phyloP scores from a whole-genome alignment of 768 basidiomycete genomes.

The Panaeolus cyanescens region DNA sequence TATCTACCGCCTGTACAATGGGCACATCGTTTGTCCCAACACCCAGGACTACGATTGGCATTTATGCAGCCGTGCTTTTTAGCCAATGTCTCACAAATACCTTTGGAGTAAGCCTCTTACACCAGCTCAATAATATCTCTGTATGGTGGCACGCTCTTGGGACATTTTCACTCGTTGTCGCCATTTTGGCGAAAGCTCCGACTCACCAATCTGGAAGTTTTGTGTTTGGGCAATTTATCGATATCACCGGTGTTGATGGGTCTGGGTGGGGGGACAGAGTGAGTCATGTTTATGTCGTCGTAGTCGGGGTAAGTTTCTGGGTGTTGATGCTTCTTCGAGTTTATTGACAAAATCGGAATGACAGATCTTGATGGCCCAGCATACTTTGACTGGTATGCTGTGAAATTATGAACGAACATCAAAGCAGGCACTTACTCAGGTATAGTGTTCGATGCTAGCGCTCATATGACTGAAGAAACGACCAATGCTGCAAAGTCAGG shows the following conservation, averaged over 20 bases:
- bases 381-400: constrained; percentile 64
- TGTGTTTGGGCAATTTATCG: constrained; percentile 72
- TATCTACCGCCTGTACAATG: constrained; percentile 64
- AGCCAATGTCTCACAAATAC: constrained; percentile 75
- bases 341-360: not conserved
- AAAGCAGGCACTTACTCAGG: too few relatives aligned
- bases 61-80: constrained; percentile 69
- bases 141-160: constrained; percentile 77
- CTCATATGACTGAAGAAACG: constrained; percentile 83
- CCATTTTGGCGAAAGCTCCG: constrained; percentile 72
- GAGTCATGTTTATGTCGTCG: constrained; percentile 66
- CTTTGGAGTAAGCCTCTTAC: constrained; percentile 67
- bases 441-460: constrained; percentile 72
- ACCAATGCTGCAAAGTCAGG: constrained; percentile 68
- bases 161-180: constrained; percentile 65
- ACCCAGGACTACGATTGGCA: constrained; percentile 62
- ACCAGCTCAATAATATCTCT: constrained; percentile 71
- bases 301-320: constrained; percentile 55
- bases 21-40: constrained; percentile 56
- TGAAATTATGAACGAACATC: too few relatives aligned
- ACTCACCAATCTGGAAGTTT: constrained; percentile 67
- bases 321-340: not conserved
- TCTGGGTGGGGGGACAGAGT: constrained; percentile 70
- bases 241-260: constrained; percentile 57
- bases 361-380: constrained; percentile 73